Percentiles rank a stretch among this genome's conserved stretches.
Conservation (phyloP, 495 filamentous ascomycete species). For the Astrothelium macrocarpum region DNA sequence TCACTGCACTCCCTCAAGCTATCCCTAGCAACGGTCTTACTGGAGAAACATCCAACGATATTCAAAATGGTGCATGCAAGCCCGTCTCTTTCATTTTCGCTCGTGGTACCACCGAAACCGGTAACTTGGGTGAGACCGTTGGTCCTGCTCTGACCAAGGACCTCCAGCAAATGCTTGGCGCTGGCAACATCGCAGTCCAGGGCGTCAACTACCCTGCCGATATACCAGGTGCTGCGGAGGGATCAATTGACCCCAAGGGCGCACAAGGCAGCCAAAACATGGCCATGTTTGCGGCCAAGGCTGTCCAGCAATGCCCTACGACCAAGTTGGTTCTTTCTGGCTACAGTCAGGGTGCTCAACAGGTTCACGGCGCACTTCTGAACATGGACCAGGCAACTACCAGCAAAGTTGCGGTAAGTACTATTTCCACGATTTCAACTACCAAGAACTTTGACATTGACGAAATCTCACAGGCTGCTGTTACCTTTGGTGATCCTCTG, state of each 20-base stretch:
- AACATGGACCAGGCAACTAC: slow-evolving; percentile 3
- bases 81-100: slow-evolving; percentile 32
- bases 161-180: slow-evolving; percentile 18
- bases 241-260: slow-evolving; percentile 12
- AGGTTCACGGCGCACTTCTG: slow-evolving; percentile 23
- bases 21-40: neutral
- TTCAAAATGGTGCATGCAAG: slow-evolving; percentile 18
- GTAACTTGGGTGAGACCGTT: slow-evolving; percentile 30
- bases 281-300: slow-evolving; percentile 19
- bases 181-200: slow-evolving; percentile 23
- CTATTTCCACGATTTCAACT: neutral
- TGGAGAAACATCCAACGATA: slow-evolving; percentile 13
- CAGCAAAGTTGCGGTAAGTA: slow-evolving; percentile 1
- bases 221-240: slow-evolving; percentile 16
- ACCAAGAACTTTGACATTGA: neutral
- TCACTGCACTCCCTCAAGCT: neutral
- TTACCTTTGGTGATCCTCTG: slow-evolving; percentile 4
- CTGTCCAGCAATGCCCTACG: slow-evolving; percentile 20
- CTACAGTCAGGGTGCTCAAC: slow-evolving; percentile 26
- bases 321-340: slow-evolving; percentile 28
- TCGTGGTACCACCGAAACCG: slow-evolving; percentile 29
- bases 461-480: neutral
- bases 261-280: slow-evolving; percentile 18
- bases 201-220: slow-evolving; percentile 28
- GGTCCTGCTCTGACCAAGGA: slow-evolving; percentile 27